Evolutionary conservation across 2,329 filamentous ascomycete species (phyloP), one percentile per base, ranked within the genome.

Genomic region (Biscogniauxia mediterranea): DNA sequence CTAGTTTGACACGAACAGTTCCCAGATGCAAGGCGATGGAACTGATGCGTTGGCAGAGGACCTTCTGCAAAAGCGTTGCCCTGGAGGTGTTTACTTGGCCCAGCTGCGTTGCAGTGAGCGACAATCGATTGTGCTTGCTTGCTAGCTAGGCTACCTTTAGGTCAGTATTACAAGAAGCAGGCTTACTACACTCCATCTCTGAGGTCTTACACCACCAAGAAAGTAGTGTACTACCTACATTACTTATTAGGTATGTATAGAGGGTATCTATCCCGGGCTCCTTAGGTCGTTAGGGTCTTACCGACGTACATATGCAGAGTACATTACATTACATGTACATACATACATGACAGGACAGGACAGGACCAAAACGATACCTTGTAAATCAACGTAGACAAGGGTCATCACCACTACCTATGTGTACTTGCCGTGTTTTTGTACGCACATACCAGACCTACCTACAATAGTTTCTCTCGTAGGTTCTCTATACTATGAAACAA

Each of bases 61-160:
- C n/a, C 9, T 56, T 52, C 55, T 23, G 26, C 58, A 57, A 54
- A 26, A 11, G 38, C n/a, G 50, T 58, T 59, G 13, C 57, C 57
- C 60, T 32, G 11, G 28, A 57, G 7, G 56, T 66, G 64, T 67
- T 66, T 64, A 67, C 61, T 58, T 63, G n/a, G 13, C 60, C 58
- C 55, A 60, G 58, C 55, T 54, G 38, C 65, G 62, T 66, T 61
- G 66, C 61, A 56, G 61, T 61, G 61, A 64, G 66, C 55, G 58
- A 68, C 61, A 64, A 68, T 66, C 66, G 66, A 68, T 68, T 65
- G 63, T 55, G 28, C 42, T 53, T 15, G 38, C 38, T 53, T 2
- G 7, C 13, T 46, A 46, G 28, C 28, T 32, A n/a, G 28, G 3
- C 28, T 32, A 32, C 28, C 28, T n/a, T n/a, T 46, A 46, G 38